Evolutionary conservation across 352 stramenopile genomes (phyloP).

Genomic region (Globisporangium rhizosaccharum): DNA sequence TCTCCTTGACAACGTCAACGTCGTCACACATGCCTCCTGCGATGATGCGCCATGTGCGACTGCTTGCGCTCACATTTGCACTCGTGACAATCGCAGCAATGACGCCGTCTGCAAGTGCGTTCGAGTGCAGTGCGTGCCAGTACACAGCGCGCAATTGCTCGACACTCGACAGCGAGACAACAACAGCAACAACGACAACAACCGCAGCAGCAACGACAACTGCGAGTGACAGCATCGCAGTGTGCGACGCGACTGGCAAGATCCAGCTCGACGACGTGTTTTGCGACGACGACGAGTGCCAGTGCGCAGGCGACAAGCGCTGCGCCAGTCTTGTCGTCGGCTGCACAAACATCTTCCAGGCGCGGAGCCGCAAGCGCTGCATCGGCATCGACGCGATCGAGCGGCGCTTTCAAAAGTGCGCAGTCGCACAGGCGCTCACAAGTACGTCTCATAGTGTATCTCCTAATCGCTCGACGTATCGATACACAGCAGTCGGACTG

Average conservation of each 20-base stretch:
- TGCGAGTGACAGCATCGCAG: constrained; percentile 20
- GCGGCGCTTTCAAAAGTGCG: constrained; percentile 49
- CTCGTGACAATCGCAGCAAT: constrained; percentile 18
- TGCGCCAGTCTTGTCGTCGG: constrained; percentile 67
- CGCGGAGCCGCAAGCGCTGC: constrained; percentile 63
- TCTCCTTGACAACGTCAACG: too few relatives aligned
- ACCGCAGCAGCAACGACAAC: background rate
- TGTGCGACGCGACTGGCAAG: constrained; percentile 47
- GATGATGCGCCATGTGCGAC: background rate
- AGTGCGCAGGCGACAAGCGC: constrained; percentile 36
- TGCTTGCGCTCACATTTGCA: constrained; percentile 9
- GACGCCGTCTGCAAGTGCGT: constrained; percentile 12
- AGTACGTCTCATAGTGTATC: constrained; percentile 20
- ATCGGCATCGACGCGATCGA: constrained; percentile 40
- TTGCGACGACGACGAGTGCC: constrained; percentile 55
- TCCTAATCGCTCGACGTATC: background rate
- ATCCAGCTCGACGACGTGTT: constrained; percentile 85
- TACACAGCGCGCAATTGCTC: constrained; percentile 72
- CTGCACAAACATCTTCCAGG: constrained; percentile 66
- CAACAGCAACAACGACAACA: background rate
- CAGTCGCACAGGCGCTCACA: constrained; percentile 38
- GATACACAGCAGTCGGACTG: background rate
- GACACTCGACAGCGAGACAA: constrained; percentile 5
- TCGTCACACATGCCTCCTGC: too few relatives aligned
- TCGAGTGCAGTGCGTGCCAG: constrained; percentile 48